Conservation (phyloP, 495 filamentous ascomycete genomes). For the Lasiosphaeria miniovina region DNA sequence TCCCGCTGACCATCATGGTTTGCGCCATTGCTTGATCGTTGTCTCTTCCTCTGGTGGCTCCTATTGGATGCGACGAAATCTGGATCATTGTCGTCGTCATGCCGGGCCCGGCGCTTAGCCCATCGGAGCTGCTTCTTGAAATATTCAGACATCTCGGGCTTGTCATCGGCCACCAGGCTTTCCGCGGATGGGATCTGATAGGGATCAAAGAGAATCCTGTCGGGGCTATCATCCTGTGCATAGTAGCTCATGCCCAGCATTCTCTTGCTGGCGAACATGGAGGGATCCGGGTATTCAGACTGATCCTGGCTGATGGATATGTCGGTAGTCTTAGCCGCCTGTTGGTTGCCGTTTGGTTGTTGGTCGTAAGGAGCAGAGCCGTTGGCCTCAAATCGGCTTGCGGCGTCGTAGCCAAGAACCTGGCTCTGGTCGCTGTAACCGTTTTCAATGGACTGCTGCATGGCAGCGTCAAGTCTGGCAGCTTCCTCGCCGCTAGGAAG, state of each 20-base stretch:
- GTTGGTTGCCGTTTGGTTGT: slow-evolving; percentile 9
- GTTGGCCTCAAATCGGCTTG: neutral
- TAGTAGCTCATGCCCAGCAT: slow-evolving; percentile 56
- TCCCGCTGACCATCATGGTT: slow-evolving; percentile 24
- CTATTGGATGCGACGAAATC: slow-evolving; percentile 38
- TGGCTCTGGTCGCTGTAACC: slow-evolving; percentile 35
- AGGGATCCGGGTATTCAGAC: slow-evolving; percentile 49
- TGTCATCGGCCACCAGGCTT: slow-evolving; percentile 30
- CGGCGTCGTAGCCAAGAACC: slow-evolving; percentile 10
- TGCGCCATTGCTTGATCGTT: slow-evolving; percentile 18
- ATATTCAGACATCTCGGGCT: slow-evolving; percentile 44
- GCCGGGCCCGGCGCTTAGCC: slow-evolving; percentile 44
- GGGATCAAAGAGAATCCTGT: slow-evolving; percentile 49
- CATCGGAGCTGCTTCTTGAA: slow-evolving; percentile 46
- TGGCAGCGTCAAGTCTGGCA: slow-evolving; percentile 31
- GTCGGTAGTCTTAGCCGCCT: slow-evolving; percentile 25
- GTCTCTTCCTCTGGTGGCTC: slow-evolving; percentile 38
- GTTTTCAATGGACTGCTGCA: slow-evolving; percentile 32
- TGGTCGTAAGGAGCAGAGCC: slow-evolving; percentile 1
- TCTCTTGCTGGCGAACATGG: slow-evolving; percentile 38
- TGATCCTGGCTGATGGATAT: slow-evolving; percentile 32
- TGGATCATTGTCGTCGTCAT: slow-evolving; percentile 46
- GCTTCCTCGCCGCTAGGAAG: slow-evolving; percentile 29
- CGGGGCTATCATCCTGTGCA: slow-evolving; percentile 50
- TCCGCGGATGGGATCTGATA: slow-evolving; percentile 46